These are phyloP conservation scores for Skeletonema marinoi DNA, from an alignment of 108 stramenopile species.

Conservation along the genomic window DNA sequence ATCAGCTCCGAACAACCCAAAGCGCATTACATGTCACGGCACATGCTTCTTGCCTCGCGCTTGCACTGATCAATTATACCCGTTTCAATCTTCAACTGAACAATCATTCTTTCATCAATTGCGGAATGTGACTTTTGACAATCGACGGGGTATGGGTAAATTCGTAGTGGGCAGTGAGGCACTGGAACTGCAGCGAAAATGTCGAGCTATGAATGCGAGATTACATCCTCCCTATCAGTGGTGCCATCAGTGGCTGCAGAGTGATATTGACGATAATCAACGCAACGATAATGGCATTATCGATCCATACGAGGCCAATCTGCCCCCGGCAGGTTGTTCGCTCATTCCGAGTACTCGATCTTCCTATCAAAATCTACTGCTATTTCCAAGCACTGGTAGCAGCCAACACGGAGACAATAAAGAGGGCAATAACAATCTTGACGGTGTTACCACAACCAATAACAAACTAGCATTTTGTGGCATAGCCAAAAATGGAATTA, in stretches of 20 bases:
- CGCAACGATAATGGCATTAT: not conserved
- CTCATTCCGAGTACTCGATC: constrained; percentile 18
- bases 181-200: not conserved
- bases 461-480: constrained; percentile 59
- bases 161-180: not conserved
- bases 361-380: constrained; percentile 32
- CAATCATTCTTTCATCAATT: constrained; percentile 6
- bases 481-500: constrained; percentile 54
- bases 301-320: constrained; percentile 21
- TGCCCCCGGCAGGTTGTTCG: constrained; percentile 36
- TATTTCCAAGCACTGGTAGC: constrained; percentile 12
- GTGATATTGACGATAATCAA: too few species aligned
- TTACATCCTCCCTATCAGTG: constrained; percentile 28
- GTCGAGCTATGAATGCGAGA: constrained; percentile 10
- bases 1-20: not conserved
- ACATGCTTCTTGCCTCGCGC: constrained; percentile 24
- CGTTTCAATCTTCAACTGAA: constrained; percentile 18
- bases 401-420: not conserved
- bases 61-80: constrained; percentile 38
- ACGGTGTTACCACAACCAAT: not conserved
- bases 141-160: not conserved
- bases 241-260: constrained; percentile 33
- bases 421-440: not conserved
- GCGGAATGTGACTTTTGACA: not conserved
- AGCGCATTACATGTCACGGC: constrained; percentile 17